Conservation (phyloP, 1,284 basidiomycete species). For the Meira nashicola region DNA sequence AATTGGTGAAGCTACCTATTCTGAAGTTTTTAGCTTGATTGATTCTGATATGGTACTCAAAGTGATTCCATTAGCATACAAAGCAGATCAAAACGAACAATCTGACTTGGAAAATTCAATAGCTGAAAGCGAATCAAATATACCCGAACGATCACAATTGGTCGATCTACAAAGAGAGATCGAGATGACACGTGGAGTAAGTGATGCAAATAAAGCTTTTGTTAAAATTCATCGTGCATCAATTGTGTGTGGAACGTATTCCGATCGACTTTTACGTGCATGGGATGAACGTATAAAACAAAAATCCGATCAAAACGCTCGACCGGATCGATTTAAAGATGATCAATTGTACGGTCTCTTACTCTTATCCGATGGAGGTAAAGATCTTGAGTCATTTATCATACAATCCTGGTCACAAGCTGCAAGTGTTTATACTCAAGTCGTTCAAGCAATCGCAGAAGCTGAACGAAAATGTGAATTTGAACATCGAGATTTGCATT, state of each 20-base stretch:
- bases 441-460: slow-evolving; percentile 67
- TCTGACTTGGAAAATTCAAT: slow-evolving; percentile 25
- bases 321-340: slow-evolving; percentile 49
- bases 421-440: slow-evolving; percentile 83
- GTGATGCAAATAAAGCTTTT: slow-evolving; percentile 68
- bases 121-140: slow-evolving; percentile 20
- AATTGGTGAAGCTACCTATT: slow-evolving; percentile 92
- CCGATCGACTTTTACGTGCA: slow-evolving; percentile 66
- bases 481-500: slow-evolving; percentile 93
- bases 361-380: slow-evolving; percentile 79
- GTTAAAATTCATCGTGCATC: slow-evolving; percentile 71
- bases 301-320: slow-evolving; percentile 20
- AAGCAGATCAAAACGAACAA: neutral
- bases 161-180: slow-evolving; percentile 81
- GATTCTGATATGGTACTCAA: slow-evolving; percentile 70
- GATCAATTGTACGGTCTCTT: slow-evolving; percentile 79
- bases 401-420: slow-evolving; percentile 81
- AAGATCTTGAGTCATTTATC: slow-evolving; percentile 76
- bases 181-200: slow-evolving; percentile 74
- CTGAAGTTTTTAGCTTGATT: slow-evolving; percentile 74
- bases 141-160: slow-evolving; percentile 55
- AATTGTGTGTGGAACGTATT: slow-evolving; percentile 79
- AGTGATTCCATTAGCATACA: slow-evolving; percentile 62
- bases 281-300: slow-evolving; percentile 76
- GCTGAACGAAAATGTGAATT: slow-evolving; percentile 61